Evolutionary conservation across 805 yeast species (phyloP), one percentile per base, ranked within the genome.

Genomic region (Metahyphopichia silvanorum): DNA sequence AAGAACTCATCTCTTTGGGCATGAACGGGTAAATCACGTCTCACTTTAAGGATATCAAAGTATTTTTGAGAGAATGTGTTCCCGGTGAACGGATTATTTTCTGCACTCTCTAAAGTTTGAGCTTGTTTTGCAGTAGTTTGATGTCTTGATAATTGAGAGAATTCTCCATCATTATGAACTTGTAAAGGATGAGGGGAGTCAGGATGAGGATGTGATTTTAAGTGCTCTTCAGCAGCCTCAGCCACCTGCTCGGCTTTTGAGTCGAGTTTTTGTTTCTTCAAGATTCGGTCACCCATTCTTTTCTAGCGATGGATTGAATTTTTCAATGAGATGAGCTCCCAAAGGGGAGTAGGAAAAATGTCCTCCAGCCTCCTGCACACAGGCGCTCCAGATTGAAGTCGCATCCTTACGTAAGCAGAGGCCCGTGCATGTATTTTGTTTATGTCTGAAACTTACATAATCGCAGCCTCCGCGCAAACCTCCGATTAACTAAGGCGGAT

Each of bases 1-100:
- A 93, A 71, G 57, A 93, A 93, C 61, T 91, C 95, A 33, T 78
- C 83, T 55, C 98, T 74, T 62, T 93, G 96, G 18, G 88, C 78
- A 61, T 91, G 96, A 14, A 93, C 98, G 2, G 98, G 98, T 40
- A 93, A 71, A 40, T 86, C 84, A 44, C 95, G 76, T 62, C 98
- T 77, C 16, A 71, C 74, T 47, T 77, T 78, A 39, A 93, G 68
- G 39, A 93, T 93, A 40, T 78, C 85, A 46, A 79, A 74, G 59
- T 93, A 93, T 49, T 79, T 76, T 33, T 76, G 63, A 5, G 83
- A 57, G 47, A 83, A 80, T 13, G 53, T 44, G 8, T 60, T 44
- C 9, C 93, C 95, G 1, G 88, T 86, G 65, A 93, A 91, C 5
- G 96, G 93, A 52, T 91, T 93, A 17, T 44, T 44, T 0, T 64